These are phyloP conservation scores for Calonectria hawksworthii DNA, from an alignment of 2,329 filamentous ascomycete species.

Conservation along the genomic window DNA sequence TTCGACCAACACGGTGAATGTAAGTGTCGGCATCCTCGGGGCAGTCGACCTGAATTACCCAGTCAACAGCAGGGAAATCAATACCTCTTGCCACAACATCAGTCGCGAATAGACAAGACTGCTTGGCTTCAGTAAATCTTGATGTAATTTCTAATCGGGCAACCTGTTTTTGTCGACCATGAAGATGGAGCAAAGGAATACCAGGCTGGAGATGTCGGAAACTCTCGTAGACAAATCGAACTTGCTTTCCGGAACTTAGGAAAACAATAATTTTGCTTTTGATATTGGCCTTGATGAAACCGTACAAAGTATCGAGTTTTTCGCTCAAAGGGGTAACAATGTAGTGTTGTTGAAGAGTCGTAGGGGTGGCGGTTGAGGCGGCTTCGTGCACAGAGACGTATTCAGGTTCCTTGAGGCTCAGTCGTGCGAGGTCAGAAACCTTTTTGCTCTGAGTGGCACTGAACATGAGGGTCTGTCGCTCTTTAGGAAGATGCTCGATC, in stretches of 20 bases:
- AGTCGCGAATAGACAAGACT: constrained; percentile 92
- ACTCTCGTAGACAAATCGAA: constrained; percentile 94
- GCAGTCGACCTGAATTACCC: constrained; percentile 98
- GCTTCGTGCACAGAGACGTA: constrained; percentile 95
- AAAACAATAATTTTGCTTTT: constrained; percentile 98
- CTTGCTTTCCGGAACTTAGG: constrained; percentile 94
- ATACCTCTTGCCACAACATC: constrained; percentile 95
- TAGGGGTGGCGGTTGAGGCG: constrained; percentile 83
- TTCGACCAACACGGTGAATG: constrained; percentile 95
- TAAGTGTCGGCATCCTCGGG: constrained; percentile 98
- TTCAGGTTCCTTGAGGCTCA: constrained; percentile 91
- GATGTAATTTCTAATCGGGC: constrained; percentile 89
- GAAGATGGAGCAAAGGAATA: constrained; percentile 91
- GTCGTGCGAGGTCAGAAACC: constrained; percentile 89
- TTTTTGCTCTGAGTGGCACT: constrained; percentile 96
- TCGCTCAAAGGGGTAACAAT: constrained; percentile 86
- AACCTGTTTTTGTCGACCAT: constrained; percentile 93
- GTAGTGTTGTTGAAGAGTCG: constrained; percentile 91
- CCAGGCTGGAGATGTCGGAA: constrained; percentile 95
- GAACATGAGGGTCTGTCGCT: constrained; percentile 93
- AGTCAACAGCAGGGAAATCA: constrained; percentile 97
- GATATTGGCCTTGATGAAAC: constrained; percentile 90
- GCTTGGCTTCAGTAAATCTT: constrained; percentile 84
- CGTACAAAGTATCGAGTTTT: constrained; percentile 93
- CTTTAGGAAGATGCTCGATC: constrained; percentile 87